Evolutionary conservation across 2,329 filamentous ascomycete genomes (phyloP).

Genomic region (Dothideomycetidae sp.): DNA sequence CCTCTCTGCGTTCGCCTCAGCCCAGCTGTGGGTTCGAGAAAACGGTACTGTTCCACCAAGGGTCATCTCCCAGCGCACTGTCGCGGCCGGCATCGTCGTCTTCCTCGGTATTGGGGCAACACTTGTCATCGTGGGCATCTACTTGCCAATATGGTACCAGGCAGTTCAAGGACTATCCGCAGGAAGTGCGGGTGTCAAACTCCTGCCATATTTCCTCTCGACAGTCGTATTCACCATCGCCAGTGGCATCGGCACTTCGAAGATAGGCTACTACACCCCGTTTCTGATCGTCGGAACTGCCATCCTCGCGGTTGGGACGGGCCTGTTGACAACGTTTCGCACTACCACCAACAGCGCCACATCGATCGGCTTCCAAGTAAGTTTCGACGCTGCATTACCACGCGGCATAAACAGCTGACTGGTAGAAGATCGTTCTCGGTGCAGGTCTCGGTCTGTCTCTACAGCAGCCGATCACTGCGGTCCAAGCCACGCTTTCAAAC

Average conservation of each 20-base stretch:
- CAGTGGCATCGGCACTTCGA: conserved; percentile 23
- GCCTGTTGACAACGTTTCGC: conserved; percentile 22
- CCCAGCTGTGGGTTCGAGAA: conserved; percentile 31
- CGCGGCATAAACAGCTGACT: too few relatives aligned
- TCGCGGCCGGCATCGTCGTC: conserved; percentile 28
- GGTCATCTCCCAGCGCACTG: conserved; percentile 31
- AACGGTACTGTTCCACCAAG: conserved; percentile 33
- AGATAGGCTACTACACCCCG: conserved; percentile 32
- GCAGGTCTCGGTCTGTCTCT: conserved; percentile 29
- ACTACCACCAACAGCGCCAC: conserved; percentile 6
- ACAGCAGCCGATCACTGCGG: conserved; percentile 28
- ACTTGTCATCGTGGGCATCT: conserved; percentile 32
- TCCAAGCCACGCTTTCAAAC: conserved; percentile 25
- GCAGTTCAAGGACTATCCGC: conserved; percentile 29
- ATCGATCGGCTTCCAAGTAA: conserved; percentile 14
- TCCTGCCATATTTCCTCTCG: conserved; percentile 27
- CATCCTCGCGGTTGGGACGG: conserved; percentile 28
- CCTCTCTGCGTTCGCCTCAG: conserved; percentile 25
- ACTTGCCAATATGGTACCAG: conserved; percentile 20
- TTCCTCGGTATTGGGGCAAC: conserved; percentile 27
- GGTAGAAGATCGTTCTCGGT: conserved; percentile 15
- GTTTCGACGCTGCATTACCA: conserved; percentile 17
- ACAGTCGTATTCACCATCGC: conserved; percentile 27
- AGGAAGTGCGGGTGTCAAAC: conserved; percentile 28
- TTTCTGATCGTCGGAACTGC: conserved; percentile 28